A percentile compares a stretch with the other conserved stretches of the same genome.
These are phyloP conservation scores for Cytospora schulzeri DNA, from an alignment of 2,329 filamentous ascomycete genomes.

Conservation along the genomic window DNA sequence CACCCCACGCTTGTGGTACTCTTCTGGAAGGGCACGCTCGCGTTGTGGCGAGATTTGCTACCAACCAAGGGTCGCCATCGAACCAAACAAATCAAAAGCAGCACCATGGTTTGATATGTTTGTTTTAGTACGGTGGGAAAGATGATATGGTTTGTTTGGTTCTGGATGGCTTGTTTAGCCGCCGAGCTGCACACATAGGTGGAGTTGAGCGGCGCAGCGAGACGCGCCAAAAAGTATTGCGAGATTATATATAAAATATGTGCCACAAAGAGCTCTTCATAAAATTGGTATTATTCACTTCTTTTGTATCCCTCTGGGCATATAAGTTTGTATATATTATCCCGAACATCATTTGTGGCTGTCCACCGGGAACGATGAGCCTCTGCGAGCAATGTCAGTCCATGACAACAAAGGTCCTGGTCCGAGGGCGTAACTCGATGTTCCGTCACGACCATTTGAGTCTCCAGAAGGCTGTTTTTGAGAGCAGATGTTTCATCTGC, in stretches of 20 bases:
- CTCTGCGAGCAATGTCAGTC: constrained; percentile 18
- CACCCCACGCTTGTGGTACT: too few relatives aligned
- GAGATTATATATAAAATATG: not conserved
- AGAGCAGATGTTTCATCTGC: constrained; percentile 7
- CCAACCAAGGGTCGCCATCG: too few relatives aligned
- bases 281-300: not conserved
- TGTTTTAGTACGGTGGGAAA: too few relatives aligned
- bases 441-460: constrained; percentile 4
- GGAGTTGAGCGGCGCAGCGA: not conserved
- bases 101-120: not conserved
- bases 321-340: not conserved
- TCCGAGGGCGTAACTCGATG: not conserved
- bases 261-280: too few relatives aligned
- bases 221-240: not conserved
- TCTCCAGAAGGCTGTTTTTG: not conserved
- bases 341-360: not conserved
- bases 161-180: not conserved
- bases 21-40: too few relatives aligned
- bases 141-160: not conserved
- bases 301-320: not conserved
- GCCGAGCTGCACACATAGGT: not conserved
- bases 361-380: not conserved
- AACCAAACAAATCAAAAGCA: not conserved
- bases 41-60: too few relatives aligned
- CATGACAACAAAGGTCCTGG: not conserved